Percentiles rank a stretch among this genome's conserved stretches.
phyloP scores from a whole-genome alignment of 2,329 filamentous ascomycete species.

The Chaetothyriales sp. region DNA sequence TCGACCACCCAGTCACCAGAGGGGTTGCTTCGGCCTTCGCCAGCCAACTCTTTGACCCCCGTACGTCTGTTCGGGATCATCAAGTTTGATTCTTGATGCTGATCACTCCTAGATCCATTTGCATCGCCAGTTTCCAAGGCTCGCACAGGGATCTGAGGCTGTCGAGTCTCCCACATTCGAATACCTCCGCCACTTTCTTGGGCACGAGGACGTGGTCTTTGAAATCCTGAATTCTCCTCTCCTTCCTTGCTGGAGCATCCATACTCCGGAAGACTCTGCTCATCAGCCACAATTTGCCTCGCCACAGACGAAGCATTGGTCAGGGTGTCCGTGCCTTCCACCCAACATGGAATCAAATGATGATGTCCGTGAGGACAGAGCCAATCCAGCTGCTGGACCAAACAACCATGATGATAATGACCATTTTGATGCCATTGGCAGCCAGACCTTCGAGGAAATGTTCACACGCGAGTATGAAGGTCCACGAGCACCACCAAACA shows the following conservation, averaged over 20 bases:
- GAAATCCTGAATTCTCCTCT: constrained; percentile 12
- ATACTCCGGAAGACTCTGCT: not conserved
- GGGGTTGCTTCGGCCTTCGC: not conserved
- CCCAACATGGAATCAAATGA: not conserved
- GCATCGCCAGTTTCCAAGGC: not conserved
- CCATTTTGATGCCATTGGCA: not conserved
- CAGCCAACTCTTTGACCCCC: not conserved
- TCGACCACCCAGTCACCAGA: not conserved
- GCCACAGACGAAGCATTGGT: not conserved
- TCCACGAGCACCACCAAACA: not conserved
- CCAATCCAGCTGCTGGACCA: not conserved
- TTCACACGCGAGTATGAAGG: not conserved
- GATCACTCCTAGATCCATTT: not conserved
- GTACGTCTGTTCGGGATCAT: not conserved
- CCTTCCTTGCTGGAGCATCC: constrained; percentile 6
- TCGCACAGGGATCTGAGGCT: not conserved
- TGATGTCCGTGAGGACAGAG: not conserved
- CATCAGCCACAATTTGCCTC: not conserved
- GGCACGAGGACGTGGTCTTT: constrained; percentile 1
- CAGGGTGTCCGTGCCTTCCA: not conserved
- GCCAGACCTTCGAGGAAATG: not conserved
- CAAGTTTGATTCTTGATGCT: not conserved
- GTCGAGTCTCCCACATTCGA: not conserved
- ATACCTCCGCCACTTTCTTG: not conserved
- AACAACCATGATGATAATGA: not conserved